phyloP scores from a whole-genome alignment of 495 filamentous ascomycete species.

The Bombardia bombarda region DNA sequence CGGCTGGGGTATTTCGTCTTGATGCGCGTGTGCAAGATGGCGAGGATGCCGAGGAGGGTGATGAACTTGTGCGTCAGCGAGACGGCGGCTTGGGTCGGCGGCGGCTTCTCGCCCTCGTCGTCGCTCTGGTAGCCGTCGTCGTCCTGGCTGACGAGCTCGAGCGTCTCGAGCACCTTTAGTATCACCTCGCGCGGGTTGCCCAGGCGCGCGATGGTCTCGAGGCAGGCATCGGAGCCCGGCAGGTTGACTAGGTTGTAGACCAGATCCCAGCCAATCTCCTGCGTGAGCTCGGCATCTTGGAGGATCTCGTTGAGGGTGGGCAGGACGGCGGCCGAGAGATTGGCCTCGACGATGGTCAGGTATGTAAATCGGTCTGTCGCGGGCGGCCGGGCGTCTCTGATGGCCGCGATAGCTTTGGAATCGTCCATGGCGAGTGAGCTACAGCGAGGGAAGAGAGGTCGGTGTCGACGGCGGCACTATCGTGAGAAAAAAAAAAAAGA shows the following conservation, averaged over 20 bases:
- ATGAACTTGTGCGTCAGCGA: slow-evolving; percentile 53
- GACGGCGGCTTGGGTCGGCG: slow-evolving; percentile 9
- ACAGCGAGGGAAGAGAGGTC: not conserved
- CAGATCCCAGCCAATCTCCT: slow-evolving; percentile 94
- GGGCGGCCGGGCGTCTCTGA: slow-evolving; percentile 49
- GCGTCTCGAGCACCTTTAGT: slow-evolving; percentile 71
- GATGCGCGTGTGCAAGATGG: slow-evolving; percentile 79
- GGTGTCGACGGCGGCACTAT: not conserved
- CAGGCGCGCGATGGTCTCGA: slow-evolving; percentile 65
- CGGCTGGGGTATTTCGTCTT: slow-evolving; percentile 85
- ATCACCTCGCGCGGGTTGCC: slow-evolving; percentile 94
- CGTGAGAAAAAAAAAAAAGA: not conserved
- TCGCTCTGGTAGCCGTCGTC: slow-evolving; percentile 22
- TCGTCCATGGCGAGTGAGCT: slow-evolving; percentile 7
- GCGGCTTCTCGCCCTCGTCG: slow-evolving; percentile 16
- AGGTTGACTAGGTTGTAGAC: slow-evolving; percentile 79
- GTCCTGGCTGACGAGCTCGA: slow-evolving; percentile 47
- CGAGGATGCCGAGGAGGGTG: slow-evolving; percentile 69
- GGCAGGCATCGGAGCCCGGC: slow-evolving; percentile 61
- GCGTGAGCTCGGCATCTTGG: slow-evolving; percentile 74
- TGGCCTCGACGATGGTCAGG: slow-evolving; percentile 78
- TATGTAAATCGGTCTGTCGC: slow-evolving; percentile 80
- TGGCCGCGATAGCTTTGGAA: slow-evolving; percentile 29
- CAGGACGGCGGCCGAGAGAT: slow-evolving; percentile 68
- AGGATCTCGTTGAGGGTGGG: slow-evolving; percentile 70